Conservation (phyloP, 345 rosid genomes). For the Eucalyptus pumila region DNA sequence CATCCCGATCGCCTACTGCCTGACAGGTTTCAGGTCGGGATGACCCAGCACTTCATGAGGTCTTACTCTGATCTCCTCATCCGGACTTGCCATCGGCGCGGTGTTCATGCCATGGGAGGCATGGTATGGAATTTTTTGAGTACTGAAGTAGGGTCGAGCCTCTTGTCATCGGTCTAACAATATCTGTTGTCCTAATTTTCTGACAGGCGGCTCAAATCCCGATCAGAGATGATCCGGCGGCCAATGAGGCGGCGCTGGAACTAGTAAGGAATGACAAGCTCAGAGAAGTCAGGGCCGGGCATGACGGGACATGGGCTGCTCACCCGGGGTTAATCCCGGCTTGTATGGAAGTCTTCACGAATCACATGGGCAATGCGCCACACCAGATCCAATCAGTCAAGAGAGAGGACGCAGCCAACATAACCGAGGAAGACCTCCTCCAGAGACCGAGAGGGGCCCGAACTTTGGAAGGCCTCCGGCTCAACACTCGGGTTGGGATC, state of each 20-base stretch:
- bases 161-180: neutral
- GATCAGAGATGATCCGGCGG: slow-evolving; percentile 62
- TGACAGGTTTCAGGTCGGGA: slow-evolving; percentile 74
- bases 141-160: neutral
- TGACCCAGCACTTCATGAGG: slow-evolving; percentile 91
- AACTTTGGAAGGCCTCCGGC: slow-evolving; percentile 72
- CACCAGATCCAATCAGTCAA: slow-evolving; percentile 57
- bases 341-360: slow-evolving; percentile 59
- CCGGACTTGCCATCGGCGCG: slow-evolving; percentile 71
- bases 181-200: neutral
- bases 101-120: slow-evolving; percentile 97
- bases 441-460: slow-evolving; percentile 77
- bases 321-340: slow-evolving; percentile 82
- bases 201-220: slow-evolving; percentile 95
- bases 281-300: slow-evolving; percentile 84
- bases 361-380: slow-evolving; percentile 50
- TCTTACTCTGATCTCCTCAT: slow-evolving; percentile 92
- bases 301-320: slow-evolving; percentile 98
- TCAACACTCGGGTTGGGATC: slow-evolving; percentile 85
- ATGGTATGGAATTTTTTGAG: slow-evolving; percentile 34
- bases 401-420: slow-evolving; percentile 45
- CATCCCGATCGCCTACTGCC: slow-evolving; percentile 76
- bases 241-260: slow-evolving; percentile 74
- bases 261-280: slow-evolving; percentile 82
- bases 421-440: slow-evolving; percentile 79